Evolutionary conservation across 352 stramenopile species (phyloP), one percentile per base, ranked within the genome.

Genomic region (Phytophthora hibernalis): DNA sequence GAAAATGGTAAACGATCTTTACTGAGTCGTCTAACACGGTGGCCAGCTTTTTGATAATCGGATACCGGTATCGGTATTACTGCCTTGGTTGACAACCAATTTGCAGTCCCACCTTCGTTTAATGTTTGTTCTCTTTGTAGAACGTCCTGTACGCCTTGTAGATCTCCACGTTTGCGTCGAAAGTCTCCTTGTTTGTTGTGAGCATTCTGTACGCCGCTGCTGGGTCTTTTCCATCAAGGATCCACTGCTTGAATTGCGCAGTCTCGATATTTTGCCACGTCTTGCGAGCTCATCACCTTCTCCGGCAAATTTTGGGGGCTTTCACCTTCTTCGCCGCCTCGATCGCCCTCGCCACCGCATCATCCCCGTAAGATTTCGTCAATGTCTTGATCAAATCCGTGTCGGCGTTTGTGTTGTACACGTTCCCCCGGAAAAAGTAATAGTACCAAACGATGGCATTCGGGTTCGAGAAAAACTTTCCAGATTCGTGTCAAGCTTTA

Each of bases 401-500:
- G 13, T 38, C 2, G 11, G 33, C 10, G 5, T 38, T 38, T 16
- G 10, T 16, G 33, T 38, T 38, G 33, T 38, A 12, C 33, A 44
- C 38, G n/a, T 44, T 44, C 16, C 38, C 38, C 9, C 16, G 38
- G 15, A 44, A 44, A 15, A 44, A 44, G 38, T 44, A 44, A 7
- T 44, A 44, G 5, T 44, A 24, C 38, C 38, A 44, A 44, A 44
- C 38, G 2, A 22, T 22, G 38, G 38, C 38, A 22, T 44, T 44
- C 38, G 38, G 38, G 38, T 44, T 44, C 38, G 38, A 22, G 38
- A 44, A 44, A 21, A 44, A 44, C 10, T 15, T 44, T 44, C 38
- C 16, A 44, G 38, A 11, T 21, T 21, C 5, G 60, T 30, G 38
- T 66, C 38, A 22, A 66, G 38, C 13, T 47, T 60, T 1, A 66